Evolutionary conservation across 768 basidiomycete species (phyloP), one percentile per base, ranked within the genome.

Genomic region (Amanita thiersii): DNA sequence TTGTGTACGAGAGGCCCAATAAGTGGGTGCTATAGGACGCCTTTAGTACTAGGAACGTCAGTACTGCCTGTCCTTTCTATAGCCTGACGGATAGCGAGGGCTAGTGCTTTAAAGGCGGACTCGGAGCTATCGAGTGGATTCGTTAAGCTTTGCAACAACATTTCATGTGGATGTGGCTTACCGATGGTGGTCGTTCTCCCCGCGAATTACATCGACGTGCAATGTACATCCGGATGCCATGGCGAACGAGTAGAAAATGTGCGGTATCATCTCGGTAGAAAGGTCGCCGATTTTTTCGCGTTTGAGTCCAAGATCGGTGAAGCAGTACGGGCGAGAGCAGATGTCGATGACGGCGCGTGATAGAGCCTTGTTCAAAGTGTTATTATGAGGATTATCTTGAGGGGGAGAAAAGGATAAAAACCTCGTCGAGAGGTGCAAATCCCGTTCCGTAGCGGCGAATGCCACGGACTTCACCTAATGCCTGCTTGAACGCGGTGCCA

Each of bases 141-240:
- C 37, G 40, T 32, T 4, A 19, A 37, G 31, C 26, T 36, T 38
- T 31, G 30, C n/a, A 7, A 39, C 29, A 15, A 15, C 3, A 29
- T 28, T 15, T 10, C 25, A 25, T 5, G 11, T 35, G 1, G 39
- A 40, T 12, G 34, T 18, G 23, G 44, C 79, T 46, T 54, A 92
- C 94, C 87, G 80, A 63, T 98, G 96, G 60, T 99, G 96, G 56
- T 99, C 96, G 63, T 99, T 99, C 53, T 90, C 84, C 30, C 96
- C 96, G 24, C 92, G 74, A 31, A 99, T 69, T 31, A 90, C 91
- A 55, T 99, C 96, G 38, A 98, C 74, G 55, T 98, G 94, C 35
- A 99, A 69, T 2, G 96, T 98, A 15, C 81, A 84, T 5, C 93
- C 93, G 1, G 94, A 86, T 0, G 90, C 89, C 48, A 91, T 91